phyloP scores from a whole-genome alignment of 148 eudicot genomes.

The Tetragonia tetragonoides region DNA sequence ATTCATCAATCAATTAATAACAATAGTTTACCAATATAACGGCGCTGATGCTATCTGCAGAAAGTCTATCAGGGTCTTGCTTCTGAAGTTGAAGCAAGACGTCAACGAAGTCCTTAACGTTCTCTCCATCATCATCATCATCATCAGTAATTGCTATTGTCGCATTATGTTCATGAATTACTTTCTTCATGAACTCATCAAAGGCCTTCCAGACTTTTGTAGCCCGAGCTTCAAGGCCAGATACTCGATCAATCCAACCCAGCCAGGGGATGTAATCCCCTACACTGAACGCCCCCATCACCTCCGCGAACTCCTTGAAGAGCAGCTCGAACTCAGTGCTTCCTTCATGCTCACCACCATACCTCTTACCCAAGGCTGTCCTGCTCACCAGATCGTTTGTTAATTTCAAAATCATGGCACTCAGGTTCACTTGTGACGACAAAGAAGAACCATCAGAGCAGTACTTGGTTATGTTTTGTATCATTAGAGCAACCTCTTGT shows the following conservation, averaged over 20 bases:
- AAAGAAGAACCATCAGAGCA: slow-evolving; percentile 32
- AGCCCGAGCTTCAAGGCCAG: slow-evolving; percentile 26
- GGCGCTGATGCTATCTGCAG: slow-evolving; percentile 40
- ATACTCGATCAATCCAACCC: slow-evolving; percentile 27
- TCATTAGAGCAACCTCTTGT: slow-evolving; percentile 27
- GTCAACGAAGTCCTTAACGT: slow-evolving; percentile 35
- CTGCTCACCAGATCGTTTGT: slow-evolving; percentile 39
- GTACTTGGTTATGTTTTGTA: not conserved
- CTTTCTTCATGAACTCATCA: slow-evolving; percentile 29
- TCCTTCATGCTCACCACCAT: slow-evolving; percentile 10
- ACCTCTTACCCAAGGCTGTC: slow-evolving; percentile 35
- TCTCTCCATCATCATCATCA: slow-evolving; percentile 1
- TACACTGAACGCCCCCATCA: not conserved
- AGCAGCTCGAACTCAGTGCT: slow-evolving; percentile 8
- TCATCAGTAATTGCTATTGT: not conserved
- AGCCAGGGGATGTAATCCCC: slow-evolving; percentile 24
- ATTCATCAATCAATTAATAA: too few species aligned
- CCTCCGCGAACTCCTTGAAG: slow-evolving; percentile 5
- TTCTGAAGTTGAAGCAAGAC: slow-evolving; percentile 38
- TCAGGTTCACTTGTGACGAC: slow-evolving; percentile 34
- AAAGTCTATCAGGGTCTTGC: slow-evolving; percentile 19
- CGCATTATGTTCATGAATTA: slow-evolving; percentile 24
- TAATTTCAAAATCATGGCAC: slow-evolving; percentile 23
- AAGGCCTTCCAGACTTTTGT: not conserved
- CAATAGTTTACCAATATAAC: slow-evolving; percentile 33